Evolutionary conservation across 352 stramenopile genomes (phyloP).

Genomic region (Pythium coloratum): DNA sequence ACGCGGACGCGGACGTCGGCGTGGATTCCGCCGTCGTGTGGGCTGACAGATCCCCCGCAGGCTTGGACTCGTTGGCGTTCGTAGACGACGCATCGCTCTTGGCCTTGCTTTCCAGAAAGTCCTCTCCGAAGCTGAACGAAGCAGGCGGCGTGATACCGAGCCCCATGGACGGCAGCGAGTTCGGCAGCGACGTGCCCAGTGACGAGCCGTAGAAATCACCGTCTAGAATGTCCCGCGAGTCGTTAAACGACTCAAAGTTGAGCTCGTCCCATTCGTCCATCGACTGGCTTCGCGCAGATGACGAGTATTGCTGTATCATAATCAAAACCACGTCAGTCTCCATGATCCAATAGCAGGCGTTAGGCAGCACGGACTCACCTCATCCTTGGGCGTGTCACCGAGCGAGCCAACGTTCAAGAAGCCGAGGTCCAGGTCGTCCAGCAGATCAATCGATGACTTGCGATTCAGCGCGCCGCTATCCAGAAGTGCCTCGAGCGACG

Average conservation of each 20-base stretch:
- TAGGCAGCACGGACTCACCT: slow-evolving; percentile 29
- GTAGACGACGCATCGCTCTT: slow-evolving; percentile 42
- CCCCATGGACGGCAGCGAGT: slow-evolving; percentile 86
- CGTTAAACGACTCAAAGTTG: slow-evolving; percentile 82
- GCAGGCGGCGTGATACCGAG: slow-evolving; percentile 81
- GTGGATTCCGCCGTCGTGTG: slow-evolving; percentile 7
- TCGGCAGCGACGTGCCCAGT: slow-evolving; percentile 79
- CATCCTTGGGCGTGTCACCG: slow-evolving; percentile 82
- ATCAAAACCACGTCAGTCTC: slow-evolving; percentile 3
- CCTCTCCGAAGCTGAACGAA: slow-evolving; percentile 83
- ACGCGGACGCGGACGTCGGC: slow-evolving; percentile 30
- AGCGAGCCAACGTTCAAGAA: slow-evolving; percentile 87
- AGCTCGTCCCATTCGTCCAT: slow-evolving; percentile 87
- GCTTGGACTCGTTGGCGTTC: slow-evolving; percentile 33
- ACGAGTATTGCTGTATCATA: slow-evolving; percentile 42
- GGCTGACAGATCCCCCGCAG: slow-evolving; percentile 8
- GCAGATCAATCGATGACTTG: slow-evolving; percentile 82
- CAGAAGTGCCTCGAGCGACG: slow-evolving; percentile 82
- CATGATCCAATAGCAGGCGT: background rate
- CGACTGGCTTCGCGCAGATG: slow-evolving; percentile 63
- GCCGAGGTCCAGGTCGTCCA: slow-evolving; percentile 85
- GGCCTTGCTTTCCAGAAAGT: slow-evolving; percentile 81
- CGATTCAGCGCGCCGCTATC: slow-evolving; percentile 81
- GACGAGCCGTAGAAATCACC: slow-evolving; percentile 82
- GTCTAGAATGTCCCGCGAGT: slow-evolving; percentile 80